phyloP scores from a whole-genome alignment of 2,329 filamentous ascomycete genomes.

The Ceratocystis diversiconidia region DNA sequence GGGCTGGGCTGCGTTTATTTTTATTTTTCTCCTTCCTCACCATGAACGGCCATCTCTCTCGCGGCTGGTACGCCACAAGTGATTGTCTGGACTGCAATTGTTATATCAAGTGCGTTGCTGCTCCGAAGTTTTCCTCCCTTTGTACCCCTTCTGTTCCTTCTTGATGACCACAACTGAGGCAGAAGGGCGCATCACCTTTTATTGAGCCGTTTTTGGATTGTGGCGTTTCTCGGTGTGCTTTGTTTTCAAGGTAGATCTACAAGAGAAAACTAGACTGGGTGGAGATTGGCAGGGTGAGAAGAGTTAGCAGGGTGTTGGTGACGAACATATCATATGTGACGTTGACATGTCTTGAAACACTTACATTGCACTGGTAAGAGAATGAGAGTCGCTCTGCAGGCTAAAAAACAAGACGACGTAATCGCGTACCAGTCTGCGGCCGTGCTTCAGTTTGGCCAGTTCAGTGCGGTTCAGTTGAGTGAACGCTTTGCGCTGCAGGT shows the following conservation, averaged over 20 bases:
- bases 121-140: background rate
- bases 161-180: background rate
- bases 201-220: background rate
- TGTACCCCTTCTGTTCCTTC: background rate
- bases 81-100: no score
- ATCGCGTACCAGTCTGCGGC: no score
- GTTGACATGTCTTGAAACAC: no score
- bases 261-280: background rate
- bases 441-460: no score
- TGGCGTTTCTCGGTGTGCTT: background rate
- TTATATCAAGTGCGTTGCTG: no score
- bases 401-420: no score
- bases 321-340: no score
- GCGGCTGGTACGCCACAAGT: background rate
- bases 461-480: background rate
- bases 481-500: background rate
- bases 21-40: background rate
- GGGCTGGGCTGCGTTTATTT: background rate
- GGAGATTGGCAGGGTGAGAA: background rate
- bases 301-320: no score
- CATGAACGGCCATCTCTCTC: background rate
- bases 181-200: no score
- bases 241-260: background rate
- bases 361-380: no score
- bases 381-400: no score